These are phyloP conservation scores for Calonectria naviculata DNA, from an alignment of 2,329 filamentous ascomycete species.

Conservation along the genomic window DNA sequence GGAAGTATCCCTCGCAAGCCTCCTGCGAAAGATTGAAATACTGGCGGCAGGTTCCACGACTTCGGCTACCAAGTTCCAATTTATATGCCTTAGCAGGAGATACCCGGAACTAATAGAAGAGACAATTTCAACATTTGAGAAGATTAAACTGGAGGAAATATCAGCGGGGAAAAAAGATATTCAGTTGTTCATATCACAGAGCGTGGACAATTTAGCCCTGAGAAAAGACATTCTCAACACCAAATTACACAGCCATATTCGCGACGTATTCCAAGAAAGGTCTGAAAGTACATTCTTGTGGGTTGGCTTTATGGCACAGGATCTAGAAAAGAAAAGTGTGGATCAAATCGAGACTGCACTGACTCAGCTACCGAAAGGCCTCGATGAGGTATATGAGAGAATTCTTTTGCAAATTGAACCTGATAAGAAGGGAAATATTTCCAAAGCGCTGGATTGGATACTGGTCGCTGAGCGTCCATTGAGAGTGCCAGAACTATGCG, in stretches of 20 bases:
- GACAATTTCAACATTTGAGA: accelerated
- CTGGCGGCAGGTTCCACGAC: neutral
- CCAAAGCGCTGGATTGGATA: constrained; percentile 8
- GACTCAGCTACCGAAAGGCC: constrained; percentile 10
- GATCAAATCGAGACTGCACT: constrained; percentile 9
- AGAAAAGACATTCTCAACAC: neutral
- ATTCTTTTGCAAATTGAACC: neutral
- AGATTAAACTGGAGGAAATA: neutral
- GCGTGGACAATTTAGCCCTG: neutral
- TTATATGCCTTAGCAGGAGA: neutral
- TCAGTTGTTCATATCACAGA: neutral
- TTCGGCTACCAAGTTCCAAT: neutral
- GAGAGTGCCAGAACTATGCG: neutral
- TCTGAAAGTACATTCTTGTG: constrained; percentile 22
- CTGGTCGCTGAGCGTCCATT: neutral
- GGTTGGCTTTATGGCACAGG: constrained; percentile 24
- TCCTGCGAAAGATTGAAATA: neutral
- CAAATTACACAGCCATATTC: neutral
- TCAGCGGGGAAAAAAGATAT: neutral
- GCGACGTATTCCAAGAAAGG: neutral
- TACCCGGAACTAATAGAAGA: constrained; percentile 4
- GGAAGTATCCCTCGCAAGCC: neutral
- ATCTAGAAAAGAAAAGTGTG: constrained; percentile 10
- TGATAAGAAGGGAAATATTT: neutral
- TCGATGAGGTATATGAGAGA: constrained; percentile 17